A percentile compares a stretch with the other conserved stretches of the same genome.
Conservation (phyloP, 805 yeast genomes). For the Nakazawaea laoshanensis region DNA sequence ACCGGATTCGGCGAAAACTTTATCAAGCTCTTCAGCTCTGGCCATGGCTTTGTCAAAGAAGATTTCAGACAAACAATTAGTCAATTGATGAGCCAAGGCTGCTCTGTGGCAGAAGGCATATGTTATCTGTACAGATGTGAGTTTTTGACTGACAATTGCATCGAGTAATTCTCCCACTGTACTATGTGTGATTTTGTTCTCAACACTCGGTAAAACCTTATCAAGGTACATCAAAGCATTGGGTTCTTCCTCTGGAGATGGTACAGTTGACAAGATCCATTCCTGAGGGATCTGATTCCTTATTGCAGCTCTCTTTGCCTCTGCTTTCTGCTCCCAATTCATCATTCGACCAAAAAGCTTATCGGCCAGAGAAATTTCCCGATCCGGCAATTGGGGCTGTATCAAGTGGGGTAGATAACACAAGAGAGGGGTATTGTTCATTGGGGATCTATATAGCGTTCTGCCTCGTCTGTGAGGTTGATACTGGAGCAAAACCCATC, state of each 20-base stretch:
- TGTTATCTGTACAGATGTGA: conserved; percentile 26
- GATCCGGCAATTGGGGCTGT: no score
- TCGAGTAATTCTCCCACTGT: conserved; percentile 18
- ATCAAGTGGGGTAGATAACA: no score
- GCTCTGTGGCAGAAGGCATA: conserved; percentile 34
- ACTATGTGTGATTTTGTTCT: conserved; percentile 15
- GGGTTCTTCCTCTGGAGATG: conserved; percentile 20
- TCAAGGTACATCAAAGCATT: conserved; percentile 16
- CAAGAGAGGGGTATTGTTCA: not conserved
- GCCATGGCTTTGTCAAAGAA: conserved; percentile 30
- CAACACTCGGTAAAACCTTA: conserved; percentile 15
- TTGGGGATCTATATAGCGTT: conserved; percentile 1
- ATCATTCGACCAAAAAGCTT: no score
- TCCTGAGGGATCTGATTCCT: conserved; percentile 20
- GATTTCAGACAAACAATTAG: conserved; percentile 33
- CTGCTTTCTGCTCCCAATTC: conserved; percentile 15
- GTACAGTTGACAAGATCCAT: conserved; percentile 20
- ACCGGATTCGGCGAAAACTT: conserved; percentile 23
- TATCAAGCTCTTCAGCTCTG: conserved; percentile 31
- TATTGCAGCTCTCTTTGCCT: conserved; percentile 13
- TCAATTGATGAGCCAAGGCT: conserved; percentile 32
- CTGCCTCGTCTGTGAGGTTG: conserved; percentile 31
- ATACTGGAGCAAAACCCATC: conserved; percentile 87
- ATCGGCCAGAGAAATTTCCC: not conserved
- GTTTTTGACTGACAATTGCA: conserved; percentile 20